A percentile compares a stretch with the other conserved stretches of the same genome.
Conservation (phyloP, 768 basidiomycete species). For the Gymnopilus junonius region DNA sequence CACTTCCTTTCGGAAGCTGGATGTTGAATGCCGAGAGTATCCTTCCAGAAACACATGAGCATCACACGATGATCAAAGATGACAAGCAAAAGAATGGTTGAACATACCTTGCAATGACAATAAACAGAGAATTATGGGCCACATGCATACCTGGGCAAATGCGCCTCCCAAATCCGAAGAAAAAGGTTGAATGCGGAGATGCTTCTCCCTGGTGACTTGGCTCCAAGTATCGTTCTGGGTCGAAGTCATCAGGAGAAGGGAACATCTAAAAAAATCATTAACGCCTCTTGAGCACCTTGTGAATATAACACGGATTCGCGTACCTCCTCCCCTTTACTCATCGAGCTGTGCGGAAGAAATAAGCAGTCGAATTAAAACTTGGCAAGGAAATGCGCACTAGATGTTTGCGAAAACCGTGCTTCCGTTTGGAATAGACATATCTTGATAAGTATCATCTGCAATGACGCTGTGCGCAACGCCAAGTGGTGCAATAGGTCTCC, state of each 20-base stretch:
- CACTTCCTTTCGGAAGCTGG: slow-evolving; percentile 10
- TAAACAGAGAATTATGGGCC: slow-evolving; percentile 29
- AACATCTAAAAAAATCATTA: slow-evolving; percentile 11
- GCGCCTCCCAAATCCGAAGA: slow-evolving; percentile 32
- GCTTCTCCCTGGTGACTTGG: not conserved
- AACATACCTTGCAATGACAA: slow-evolving; percentile 22
- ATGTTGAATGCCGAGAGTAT: slow-evolving; percentile 28
- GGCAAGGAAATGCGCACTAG: slow-evolving; percentile 15
- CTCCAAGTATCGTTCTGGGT: slow-evolving; percentile 26
- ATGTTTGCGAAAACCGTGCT: slow-evolving; percentile 26
- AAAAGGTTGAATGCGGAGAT: slow-evolving; percentile 20
- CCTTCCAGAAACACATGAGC: slow-evolving; percentile 2
- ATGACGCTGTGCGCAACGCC: slow-evolving; percentile 39
- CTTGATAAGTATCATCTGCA: slow-evolving; percentile 40
- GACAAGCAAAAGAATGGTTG: not conserved
- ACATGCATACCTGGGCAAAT: slow-evolving; percentile 33
- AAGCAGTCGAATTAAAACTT: not conserved
- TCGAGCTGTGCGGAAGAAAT: not conserved
- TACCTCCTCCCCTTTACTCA: slow-evolving; percentile 19
- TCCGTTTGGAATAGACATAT: slow-evolving; percentile 40
- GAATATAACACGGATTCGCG: not conserved
- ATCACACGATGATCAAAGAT: not conserved
- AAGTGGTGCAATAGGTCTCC: slow-evolving; percentile 30
- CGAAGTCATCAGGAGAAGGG: slow-evolving; percentile 24
- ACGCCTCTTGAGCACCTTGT: too few species aligned